A percentile compares a stretch with the other conserved stretches of the same genome.
Conservation (phyloP, 2,329 filamentous ascomycete genomes). For the Didymella pinodella region DNA sequence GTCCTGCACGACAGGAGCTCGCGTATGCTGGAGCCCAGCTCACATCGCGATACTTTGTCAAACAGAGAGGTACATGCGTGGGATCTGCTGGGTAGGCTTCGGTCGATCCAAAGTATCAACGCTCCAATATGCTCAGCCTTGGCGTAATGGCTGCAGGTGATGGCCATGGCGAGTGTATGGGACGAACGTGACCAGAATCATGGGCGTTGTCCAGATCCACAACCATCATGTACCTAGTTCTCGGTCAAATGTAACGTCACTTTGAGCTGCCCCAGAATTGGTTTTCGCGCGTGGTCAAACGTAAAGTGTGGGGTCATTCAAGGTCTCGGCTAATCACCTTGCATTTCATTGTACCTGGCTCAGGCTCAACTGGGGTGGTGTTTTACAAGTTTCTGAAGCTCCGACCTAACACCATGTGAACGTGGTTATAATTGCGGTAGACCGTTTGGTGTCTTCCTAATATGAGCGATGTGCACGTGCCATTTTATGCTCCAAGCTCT, state of each 20-base stretch:
- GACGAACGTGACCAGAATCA: background rate
- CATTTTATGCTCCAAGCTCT: constrained; percentile 5
- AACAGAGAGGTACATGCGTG: background rate
- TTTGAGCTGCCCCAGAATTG: background rate
- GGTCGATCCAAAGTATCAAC: background rate
- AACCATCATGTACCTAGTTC: background rate
- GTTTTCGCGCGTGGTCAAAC: background rate
- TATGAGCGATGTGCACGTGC: background rate
- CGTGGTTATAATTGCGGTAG: too few species aligned
- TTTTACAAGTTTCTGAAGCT: too few species aligned
- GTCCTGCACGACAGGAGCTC: background rate
- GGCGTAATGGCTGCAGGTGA: too few species aligned
- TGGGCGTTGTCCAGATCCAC: background rate
- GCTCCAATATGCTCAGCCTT: background rate
- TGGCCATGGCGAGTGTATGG: background rate
- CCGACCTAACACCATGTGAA: too few species aligned
- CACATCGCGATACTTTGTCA: background rate
- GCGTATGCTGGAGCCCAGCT: background rate
- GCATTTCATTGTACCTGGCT: background rate
- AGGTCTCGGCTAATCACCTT: background rate
- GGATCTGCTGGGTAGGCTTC: background rate
- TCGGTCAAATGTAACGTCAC: background rate
- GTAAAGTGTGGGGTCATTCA: background rate
- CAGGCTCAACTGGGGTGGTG: background rate
- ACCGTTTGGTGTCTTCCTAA: too few species aligned